phyloP scores from a whole-genome alignment of 2,329 filamentous ascomycete genomes.

The Cladosporium sp. region DNA sequence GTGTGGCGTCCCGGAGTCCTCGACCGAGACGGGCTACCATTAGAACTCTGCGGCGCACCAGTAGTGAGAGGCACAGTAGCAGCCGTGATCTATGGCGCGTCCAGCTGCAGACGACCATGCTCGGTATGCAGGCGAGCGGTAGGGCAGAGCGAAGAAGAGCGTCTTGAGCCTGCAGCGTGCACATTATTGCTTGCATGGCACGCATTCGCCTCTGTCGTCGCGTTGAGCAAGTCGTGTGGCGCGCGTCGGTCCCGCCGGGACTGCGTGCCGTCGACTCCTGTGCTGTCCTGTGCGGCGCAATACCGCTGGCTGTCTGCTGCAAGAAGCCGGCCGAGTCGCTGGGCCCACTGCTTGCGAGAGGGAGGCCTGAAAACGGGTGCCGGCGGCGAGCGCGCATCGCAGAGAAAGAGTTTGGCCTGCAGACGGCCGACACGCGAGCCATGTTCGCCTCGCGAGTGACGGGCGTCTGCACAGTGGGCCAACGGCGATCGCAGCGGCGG shows the following conservation, averaged over 20 bases:
- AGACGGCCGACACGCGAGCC: neutral
- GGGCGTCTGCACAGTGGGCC: neutral
- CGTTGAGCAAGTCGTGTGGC: neutral
- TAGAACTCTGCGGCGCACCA: neutral
- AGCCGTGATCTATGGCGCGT: neutral
- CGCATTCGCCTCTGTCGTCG: neutral
- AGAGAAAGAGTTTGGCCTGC: neutral
- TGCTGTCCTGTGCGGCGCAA: neutral
- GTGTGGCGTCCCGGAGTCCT: neutral
- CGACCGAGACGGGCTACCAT: neutral
- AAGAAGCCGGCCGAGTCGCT: neutral
- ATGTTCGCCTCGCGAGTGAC: neutral
- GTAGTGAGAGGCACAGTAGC: neutral
- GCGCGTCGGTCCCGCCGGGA: neutral
- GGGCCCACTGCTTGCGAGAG: neutral
- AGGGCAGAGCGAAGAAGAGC: neutral
- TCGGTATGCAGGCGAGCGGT: constrained; percentile 1
- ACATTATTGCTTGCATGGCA: constrained; percentile 1
- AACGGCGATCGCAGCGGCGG: neutral
- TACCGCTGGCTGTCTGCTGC: neutral
- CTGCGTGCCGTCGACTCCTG: constrained; percentile 1
- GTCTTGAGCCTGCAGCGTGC: neutral
- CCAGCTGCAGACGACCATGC: neutral
- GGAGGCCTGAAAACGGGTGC: neutral
- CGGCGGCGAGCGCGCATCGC: neutral